Conservation (phyloP, 1,139 yeast species). For the Hansenula sp. region DNA sequence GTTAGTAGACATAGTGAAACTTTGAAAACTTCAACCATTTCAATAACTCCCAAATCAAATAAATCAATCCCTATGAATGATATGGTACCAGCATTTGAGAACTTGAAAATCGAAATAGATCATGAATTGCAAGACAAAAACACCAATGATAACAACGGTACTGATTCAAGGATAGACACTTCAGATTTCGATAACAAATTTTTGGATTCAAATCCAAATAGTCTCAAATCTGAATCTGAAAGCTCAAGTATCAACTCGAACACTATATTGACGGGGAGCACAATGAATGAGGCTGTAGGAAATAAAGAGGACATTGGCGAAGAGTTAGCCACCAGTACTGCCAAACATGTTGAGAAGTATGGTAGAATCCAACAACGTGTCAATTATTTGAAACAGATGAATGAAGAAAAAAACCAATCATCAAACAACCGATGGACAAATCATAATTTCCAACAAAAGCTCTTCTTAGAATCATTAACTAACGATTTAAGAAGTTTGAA, state of each 20-base stretch:
- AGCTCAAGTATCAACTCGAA: background rate
- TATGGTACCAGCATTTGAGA: constrained; percentile 20
- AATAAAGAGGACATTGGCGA: background rate
- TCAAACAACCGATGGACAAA: constrained; percentile 5
- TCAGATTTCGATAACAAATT: constrained; percentile 3
- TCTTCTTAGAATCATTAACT: constrained; percentile 17
- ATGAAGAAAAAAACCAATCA: constrained; percentile 8
- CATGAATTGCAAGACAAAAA: constrained; percentile 2
- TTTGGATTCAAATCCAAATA: background rate
- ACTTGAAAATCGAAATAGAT: constrained; percentile 18
- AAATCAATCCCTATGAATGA: constrained; percentile 15
- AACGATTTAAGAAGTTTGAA: constrained; percentile 17
- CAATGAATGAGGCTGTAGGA: background rate
- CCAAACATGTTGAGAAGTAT: background rate
- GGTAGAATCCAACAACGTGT: constrained; percentile 23
- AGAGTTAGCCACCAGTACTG: background rate
- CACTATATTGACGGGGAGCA: too few relatives aligned
- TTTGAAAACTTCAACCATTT: background rate
- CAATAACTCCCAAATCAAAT: constrained; percentile 5
- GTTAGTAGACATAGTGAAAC: background rate
- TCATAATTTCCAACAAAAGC: constrained; percentile 18
- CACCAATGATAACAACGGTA: background rate
- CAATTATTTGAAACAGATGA: constrained; percentile 14
- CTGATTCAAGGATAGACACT: background rate
- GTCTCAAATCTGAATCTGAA: background rate